Base-by-base conservation (phyloP, 2,329 filamentous ascomycete species). In the Hypomyces rosellus region DNA sequence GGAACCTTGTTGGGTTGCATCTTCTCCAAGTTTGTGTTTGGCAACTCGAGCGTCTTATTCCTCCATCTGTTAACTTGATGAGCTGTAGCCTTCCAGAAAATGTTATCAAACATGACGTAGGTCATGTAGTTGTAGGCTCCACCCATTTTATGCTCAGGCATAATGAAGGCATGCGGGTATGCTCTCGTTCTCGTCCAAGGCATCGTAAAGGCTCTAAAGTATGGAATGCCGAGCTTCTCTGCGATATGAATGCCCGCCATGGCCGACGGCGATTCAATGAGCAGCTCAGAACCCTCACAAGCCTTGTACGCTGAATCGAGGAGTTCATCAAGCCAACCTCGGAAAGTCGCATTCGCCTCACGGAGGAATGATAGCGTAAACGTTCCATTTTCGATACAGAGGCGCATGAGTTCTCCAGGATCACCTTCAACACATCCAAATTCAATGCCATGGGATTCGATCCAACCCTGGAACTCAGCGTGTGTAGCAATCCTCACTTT, bases 231-330 rank as follows among this genome's bases (percentile, higher is more conserved):
- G 2, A 99, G 77, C 20, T 90, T 89, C 70, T 99, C 93, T 1
- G 93, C 93, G 57, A 99, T 95, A 66, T 99, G 93, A 48, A 99
- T 96, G 22, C 93, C 93, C 1, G 87, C 90, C 93, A 99, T 99
- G 13, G 93, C 90, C 51, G 89, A 95, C 0, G 93, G 93, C 43
- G 89, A 95, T 66, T 99, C 93, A 54, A 99, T 96, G 37, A 99
- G 75, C 33, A 99, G 73, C 65, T 99, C 92, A 2, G 86, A 87
- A 20, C 85, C 87, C 66, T 96, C 82, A 61, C 92, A 97, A 1
- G 89, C 89, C 40, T 72, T 69, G 83, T 87, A 97, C 0, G 90
- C 85, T 14, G 89, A 91, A 14, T 77, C 78, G 34, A 96, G 81
- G 18, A 99, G 78, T 40, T 89, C 87, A 59, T 97, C 91, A 15